Evolutionary conservation across 192 early-diverging fungal genomes (phyloP).

Genomic region (Backusella sp.): DNA sequence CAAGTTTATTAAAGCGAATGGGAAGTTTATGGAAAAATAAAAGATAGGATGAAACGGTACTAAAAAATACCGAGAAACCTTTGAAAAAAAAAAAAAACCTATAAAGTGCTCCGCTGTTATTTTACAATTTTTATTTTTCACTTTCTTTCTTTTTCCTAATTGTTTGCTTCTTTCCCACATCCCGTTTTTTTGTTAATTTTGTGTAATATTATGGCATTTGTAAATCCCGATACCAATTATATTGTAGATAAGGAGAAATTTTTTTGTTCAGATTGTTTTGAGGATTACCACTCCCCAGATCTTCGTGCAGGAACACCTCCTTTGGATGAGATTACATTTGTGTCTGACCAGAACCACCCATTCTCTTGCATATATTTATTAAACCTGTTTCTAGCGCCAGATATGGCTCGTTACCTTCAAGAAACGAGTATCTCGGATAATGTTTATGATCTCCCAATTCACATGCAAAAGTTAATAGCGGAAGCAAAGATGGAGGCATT

Average conservation of each 20-base stretch:
- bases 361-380: constrained; percentile 3
- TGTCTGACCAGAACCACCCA: neutral
- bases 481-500: neutral
- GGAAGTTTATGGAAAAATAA: constrained; percentile 9
- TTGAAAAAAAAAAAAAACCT: neutral
- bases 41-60: neutral
- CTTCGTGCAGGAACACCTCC: neutral
- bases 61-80: neutral
- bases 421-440: neutral
- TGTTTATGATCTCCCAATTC: constrained; percentile 3
- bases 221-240: neutral
- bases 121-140: neutral
- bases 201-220: neutral
- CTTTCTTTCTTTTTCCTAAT: neutral
- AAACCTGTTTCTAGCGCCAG: neutral
- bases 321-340: neutral
- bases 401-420: neutral
- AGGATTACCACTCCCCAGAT: neutral
- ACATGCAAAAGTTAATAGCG: neutral
- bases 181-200: neutral
- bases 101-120: neutral
- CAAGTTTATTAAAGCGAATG: constrained; percentile 6
- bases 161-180: neutral
- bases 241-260: neutral
- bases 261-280: neutral